These are phyloP conservation scores for Otatea glauca DNA, from an alignment of 176 grass and related monocot species.

Conservation along the genomic window DNA sequence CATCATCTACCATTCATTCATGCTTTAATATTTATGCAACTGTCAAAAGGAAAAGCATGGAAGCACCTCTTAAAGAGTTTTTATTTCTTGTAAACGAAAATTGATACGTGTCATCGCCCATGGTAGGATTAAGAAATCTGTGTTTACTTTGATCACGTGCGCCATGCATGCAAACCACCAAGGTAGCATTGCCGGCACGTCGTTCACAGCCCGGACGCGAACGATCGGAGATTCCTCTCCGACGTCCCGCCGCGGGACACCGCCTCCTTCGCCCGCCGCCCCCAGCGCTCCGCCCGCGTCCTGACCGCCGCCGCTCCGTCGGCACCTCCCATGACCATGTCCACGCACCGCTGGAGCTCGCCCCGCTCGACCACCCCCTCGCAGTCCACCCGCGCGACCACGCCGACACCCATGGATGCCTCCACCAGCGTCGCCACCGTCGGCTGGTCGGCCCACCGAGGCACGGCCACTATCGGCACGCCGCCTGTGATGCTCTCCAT, in stretches of 20 bases:
- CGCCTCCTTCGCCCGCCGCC: neutral
- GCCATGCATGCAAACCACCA: neutral
- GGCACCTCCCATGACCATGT: conserved; percentile 45
- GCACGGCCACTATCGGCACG: conserved; percentile 57
- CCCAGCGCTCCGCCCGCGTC: neutral
- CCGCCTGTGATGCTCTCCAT: conserved; percentile 55
- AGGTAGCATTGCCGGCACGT: neutral
- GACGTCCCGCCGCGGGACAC: conserved; percentile 18
- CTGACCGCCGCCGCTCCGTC: conserved; percentile 17
- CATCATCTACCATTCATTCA: too few relatives aligned
- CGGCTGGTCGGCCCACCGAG: conserved; percentile 20
- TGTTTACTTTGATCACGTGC: neutral
- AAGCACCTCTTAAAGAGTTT: too few relatives aligned
- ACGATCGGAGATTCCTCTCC: conserved; percentile 46
- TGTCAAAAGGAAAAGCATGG: too few relatives aligned
- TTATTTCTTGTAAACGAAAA: neutral
- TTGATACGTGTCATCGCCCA: neutral
- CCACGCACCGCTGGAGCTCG: conserved; percentile 56
- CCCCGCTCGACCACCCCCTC: conserved; percentile 27
- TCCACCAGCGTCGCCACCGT: neutral
- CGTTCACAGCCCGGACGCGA: conserved; percentile 16
- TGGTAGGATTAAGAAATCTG: neutral
- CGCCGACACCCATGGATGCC: neutral
- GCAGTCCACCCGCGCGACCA: conserved; percentile 27
- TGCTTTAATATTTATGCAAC: too few relatives aligned